These are phyloP conservation scores for Lathyrus oleraceus DNA, from an alignment of 306 rosid genomes.

Conservation along the genomic window DNA sequence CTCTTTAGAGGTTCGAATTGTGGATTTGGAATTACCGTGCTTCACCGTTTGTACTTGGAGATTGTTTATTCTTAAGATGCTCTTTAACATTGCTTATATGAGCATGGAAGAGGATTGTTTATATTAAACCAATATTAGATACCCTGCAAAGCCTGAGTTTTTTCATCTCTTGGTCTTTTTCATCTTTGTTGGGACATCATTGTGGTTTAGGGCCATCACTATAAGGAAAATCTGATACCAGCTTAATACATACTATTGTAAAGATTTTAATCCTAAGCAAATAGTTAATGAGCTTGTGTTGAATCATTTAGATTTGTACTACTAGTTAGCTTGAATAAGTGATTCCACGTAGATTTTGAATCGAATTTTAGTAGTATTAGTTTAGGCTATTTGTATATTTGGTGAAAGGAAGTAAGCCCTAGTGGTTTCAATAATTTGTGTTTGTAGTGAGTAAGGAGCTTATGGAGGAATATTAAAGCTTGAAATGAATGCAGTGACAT, in stretches of 20 bases:
- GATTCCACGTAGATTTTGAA: not conserved
- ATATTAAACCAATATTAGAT: too few relatives aligned
- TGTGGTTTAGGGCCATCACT: too few relatives aligned
- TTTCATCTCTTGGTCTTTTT: conserved; percentile 29
- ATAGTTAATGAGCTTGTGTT: too few relatives aligned
- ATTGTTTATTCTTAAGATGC: conserved; percentile 38
- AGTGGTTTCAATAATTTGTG: conserved; percentile 42
- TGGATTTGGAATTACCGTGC: conserved; percentile 25
- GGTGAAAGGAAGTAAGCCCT: conserved; percentile 38
- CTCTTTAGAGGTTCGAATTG: conserved; percentile 22
- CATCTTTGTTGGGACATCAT: conserved; percentile 30
- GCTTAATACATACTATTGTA: too few relatives aligned
- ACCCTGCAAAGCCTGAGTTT: not conserved
- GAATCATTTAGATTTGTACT: too few relatives aligned
- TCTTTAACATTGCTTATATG: conserved; percentile 32
- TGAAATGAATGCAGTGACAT: conserved; percentile 84
- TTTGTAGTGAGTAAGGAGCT: conserved; percentile 40
- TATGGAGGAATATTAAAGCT: conserved; percentile 62
- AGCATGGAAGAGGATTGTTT: conserved; percentile 69
- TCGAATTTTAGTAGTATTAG: conserved; percentile 20
- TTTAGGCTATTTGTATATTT: conserved; percentile 35
- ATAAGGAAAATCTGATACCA: too few relatives aligned
- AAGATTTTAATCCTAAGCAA: too few relatives aligned
- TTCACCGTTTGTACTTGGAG: conserved; percentile 49
- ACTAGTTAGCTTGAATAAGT: conserved; percentile 17